These are phyloP conservation scores for barrel medic (Medicago truncatula) DNA, from an alignment of 306 rosid species.

Conservation along the genomic window MtrunA17r5.0-ANR NC_053049.1:42097501-42098000, in stretches of 20 bases:
- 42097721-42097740: background rate
- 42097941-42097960: too few species aligned
- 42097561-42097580: constrained; percentile 36
- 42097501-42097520: constrained; percentile 37
- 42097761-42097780: background rate
- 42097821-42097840: background rate
- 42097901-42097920: too few species aligned
- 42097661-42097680: constrained; percentile 47
- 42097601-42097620: constrained; percentile 32
- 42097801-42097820: background rate
- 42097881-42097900: too few species aligned
- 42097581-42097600: constrained; percentile 21
- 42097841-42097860: background rate
- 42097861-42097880: background rate
- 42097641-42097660: constrained; percentile 29
- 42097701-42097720: background rate
- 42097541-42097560: constrained; percentile 29
- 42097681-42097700: constrained; percentile 29
- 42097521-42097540: constrained; percentile 35
- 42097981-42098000: too few species aligned
- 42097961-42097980: too few species aligned
- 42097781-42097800: constrained; percentile 1
- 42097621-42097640: constrained; percentile 38
- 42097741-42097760: background rate
- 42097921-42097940: too few species aligned